Base-by-base conservation (phyloP, 116 monocot species). In the Iris pallida region DNA sequence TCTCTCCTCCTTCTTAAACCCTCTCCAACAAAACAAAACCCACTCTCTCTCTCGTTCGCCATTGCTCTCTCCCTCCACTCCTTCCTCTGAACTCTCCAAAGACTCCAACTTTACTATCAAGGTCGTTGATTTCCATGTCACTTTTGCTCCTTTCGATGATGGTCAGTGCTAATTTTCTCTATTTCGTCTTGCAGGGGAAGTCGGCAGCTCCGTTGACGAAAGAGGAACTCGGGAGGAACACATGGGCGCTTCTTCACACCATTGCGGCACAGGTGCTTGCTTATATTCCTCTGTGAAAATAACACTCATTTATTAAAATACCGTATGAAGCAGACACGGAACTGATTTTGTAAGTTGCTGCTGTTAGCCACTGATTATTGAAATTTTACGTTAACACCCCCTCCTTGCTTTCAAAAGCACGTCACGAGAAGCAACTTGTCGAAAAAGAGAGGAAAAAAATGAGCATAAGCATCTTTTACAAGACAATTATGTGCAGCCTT, bases 161-260 rank as follows among this genome's bases (percentile, higher is more conserved):
- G 16, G 11, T 8, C 8, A 42, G 42, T 45, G 16, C 0, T 48
- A 8, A 15, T 18, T 15, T 7, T 20, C 46, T 45, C 73, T 59
- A 12, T 57, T 55, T 43, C 11, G 45, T 56, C 20, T 62, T 42
- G 20, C 46, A 82, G 79, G 80, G 63, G 49, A 86, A 83, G 49
- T 20, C 70, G 46, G 63, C 64, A 55, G 76, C 53, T 45, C 73
- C 81, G 2, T 53, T 87, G 76, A 89, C 96, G 8, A 96, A 89
- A 69, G 96, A 96, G 77, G 87, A 87, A 62, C 75, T 96, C 14
- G 96, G 96, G 49, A 84, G 84, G 77, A 78, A 82, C 20, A 89
- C 92, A 0, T 96, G 96, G 96, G 91, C 87, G 59, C 82, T 96
- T 65, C 92, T 96, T 9, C 96, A 96, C 71, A 81, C 75, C 41